Evolutionary conservation across 345 rosid species (phyloP).

Genomic region (Toxicodendron radicans): DNA sequence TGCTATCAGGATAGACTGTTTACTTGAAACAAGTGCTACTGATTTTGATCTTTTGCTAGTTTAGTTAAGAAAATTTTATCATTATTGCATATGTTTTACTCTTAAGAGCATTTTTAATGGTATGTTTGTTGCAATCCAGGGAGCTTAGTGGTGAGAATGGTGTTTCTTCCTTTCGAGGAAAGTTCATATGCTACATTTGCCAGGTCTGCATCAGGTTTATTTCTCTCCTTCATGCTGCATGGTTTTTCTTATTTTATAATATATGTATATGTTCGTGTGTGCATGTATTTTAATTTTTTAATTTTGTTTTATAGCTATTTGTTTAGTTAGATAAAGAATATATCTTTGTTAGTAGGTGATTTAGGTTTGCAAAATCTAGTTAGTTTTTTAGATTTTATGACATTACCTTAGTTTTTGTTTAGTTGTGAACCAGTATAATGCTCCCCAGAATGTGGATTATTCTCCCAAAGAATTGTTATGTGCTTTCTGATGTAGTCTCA

Average conservation of each 20-base stretch:
- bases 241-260: conserved; percentile 3
- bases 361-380: background rate
- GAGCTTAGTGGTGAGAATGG: conserved; percentile 91
- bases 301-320: background rate
- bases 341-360: conserved; percentile 2
- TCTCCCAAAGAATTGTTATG: background rate
- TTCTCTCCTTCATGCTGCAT: conserved; percentile 40
- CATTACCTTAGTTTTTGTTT: conserved; percentile 6
- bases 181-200: conserved; percentile 93
- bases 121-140: conserved; percentile 43
- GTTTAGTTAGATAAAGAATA: background rate
- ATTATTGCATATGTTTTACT: background rate
- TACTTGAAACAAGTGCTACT: conserved; percentile 14
- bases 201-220: conserved; percentile 96
- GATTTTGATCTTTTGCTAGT: conserved; percentile 13
- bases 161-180: conserved; percentile 96
- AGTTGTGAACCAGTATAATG: background rate
- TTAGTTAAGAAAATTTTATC: conserved; percentile 8
- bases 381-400: background rate
- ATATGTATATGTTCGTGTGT: background rate
- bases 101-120: conserved; percentile 15
- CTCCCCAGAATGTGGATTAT: background rate
- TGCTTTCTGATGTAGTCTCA: background rate
- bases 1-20: conserved; percentile 9
- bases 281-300: background rate